phyloP scores from a whole-genome alignment of 2,329 filamentous ascomycete genomes.

The Lecanicillium sp. region DNA sequence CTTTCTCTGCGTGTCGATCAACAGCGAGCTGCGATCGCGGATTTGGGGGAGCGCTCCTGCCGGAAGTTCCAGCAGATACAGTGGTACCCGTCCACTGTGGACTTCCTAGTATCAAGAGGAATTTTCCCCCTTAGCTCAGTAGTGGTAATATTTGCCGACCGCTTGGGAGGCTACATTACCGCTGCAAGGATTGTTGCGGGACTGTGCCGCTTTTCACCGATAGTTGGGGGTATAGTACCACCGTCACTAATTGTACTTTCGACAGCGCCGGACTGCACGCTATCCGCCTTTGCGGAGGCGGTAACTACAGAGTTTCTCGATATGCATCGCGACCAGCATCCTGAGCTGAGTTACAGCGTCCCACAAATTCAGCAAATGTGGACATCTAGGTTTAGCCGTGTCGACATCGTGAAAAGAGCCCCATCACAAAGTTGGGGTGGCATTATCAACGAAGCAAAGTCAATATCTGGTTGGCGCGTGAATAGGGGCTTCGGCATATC shows the following conservation, averaged over 20 bases:
- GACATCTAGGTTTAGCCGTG: neutral
- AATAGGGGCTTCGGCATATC: neutral
- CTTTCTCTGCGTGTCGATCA: no score
- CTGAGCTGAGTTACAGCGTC: neutral
- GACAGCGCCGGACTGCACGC: neutral
- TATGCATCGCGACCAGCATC: neutral
- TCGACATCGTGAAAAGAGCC: neutral
- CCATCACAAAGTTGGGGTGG: neutral
- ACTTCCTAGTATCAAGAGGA: neutral
- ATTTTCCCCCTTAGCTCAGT: slow-evolving; percentile 3
- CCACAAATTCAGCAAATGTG: neutral
- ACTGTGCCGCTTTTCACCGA: neutral
- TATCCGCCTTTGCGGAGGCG: neutral
- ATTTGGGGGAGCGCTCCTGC: no score
- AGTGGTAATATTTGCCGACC: neutral
- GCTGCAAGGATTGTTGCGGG: neutral
- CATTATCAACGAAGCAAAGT: neutral
- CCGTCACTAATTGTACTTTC: neutral
- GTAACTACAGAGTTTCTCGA: neutral
- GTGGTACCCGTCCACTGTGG: no score
- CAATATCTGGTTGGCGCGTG: neutral
- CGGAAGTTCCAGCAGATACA: no score
- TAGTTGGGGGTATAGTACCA: neutral
- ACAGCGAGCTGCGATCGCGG: no score
- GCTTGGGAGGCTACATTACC: neutral